phyloP scores from a whole-genome alignment of 768 basidiomycete species.

The Tulasnella sp. region DNA sequence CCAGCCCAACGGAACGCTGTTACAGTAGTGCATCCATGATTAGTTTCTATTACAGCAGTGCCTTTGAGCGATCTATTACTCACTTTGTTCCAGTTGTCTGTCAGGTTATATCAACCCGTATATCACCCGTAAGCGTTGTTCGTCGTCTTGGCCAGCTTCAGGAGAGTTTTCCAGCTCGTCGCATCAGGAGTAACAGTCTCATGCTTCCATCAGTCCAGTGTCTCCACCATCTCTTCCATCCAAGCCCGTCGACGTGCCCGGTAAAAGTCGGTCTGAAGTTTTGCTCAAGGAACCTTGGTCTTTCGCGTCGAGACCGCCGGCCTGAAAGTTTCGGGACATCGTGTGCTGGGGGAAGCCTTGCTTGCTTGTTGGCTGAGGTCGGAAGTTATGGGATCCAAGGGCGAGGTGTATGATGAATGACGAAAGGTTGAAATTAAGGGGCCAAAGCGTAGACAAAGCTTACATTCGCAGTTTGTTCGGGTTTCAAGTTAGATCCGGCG shows the following conservation, averaged over 20 bases:
- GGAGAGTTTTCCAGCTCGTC: conserved; percentile 58
- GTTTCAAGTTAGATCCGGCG: not conserved
- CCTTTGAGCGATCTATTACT: not conserved
- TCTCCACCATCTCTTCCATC: not conserved
- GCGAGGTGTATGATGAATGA: not conserved
- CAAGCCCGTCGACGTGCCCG: conserved; percentile 5
- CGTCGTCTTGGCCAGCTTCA: conserved; percentile 81
- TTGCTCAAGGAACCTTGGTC: conserved; percentile 1
- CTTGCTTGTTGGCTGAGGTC: not conserved
- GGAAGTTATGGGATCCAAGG: not conserved
- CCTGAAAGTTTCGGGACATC: conserved; percentile 3
- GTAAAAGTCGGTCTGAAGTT: conserved; percentile 7
- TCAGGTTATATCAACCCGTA: conserved; percentile 16
- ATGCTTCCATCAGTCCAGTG: conserved; percentile 51
- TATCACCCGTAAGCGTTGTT: conserved; percentile 59
- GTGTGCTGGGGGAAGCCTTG: not conserved
- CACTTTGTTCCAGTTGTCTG: conserved; percentile 17
- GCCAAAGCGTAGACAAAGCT: conserved; percentile 1
- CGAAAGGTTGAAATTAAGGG: conserved; percentile 6
- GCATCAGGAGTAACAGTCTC: conserved; percentile 66
- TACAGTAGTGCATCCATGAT: not conserved
- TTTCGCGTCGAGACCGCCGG: not conserved
- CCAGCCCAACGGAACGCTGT: conserved; percentile 83
- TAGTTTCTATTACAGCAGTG: not conserved
- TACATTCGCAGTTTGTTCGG: not conserved